Base-by-base conservation (phyloP, 164 flowering plant species). In the Cinnamomum chago region DNA sequence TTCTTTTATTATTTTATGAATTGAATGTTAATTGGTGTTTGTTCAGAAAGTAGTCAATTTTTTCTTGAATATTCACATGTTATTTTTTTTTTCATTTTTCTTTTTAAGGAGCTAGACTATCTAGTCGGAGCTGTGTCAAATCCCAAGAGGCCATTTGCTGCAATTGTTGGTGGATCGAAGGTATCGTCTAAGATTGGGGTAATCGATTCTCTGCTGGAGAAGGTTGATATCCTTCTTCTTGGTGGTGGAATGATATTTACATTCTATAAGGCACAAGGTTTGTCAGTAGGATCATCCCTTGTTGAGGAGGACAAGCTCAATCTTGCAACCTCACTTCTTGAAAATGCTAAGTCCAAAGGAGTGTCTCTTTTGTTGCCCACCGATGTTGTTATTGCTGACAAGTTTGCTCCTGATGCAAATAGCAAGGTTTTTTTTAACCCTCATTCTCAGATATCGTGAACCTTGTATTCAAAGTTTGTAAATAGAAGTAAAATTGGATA, bases 181-280 rank as follows among this genome's bases (percentile, higher is more conserved):
- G 96, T 93, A n/a, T 93, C 98, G 67, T 72, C 84, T 52, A 91
- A 93, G 83, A 93, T 93, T 78, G 95, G 96, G 18, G 98, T 93
- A 69, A 93, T 93, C 0, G 96, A 93, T 35, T 91, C 96, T 3
- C 76, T 93, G 72, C 78, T 93, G 84, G 88, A 72, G 75, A 91
- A 90, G 81, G 90, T 87, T 72, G 88, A 93, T 72, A 60, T 91
- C 72, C 96, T 93, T 35, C 30, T 90, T 28, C 78, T 93, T 23
- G 98, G 98, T 77, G 98, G 98, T 75, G 96, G 95, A 60, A 93
- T 93, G 98, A 91, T 91, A 78, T 93, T 88, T 66, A 93, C 97
- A 17, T 93, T 93, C 73, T 91, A 91, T 91, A 90, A 91, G 88
- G 97, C 97, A 62, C 96, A 90, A 81, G 93, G 95, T 0, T 58